Evolutionary conservation across 1,284 basidiomycete species (phyloP).

Genomic region (Filobasidium uniguttulatum): DNA sequence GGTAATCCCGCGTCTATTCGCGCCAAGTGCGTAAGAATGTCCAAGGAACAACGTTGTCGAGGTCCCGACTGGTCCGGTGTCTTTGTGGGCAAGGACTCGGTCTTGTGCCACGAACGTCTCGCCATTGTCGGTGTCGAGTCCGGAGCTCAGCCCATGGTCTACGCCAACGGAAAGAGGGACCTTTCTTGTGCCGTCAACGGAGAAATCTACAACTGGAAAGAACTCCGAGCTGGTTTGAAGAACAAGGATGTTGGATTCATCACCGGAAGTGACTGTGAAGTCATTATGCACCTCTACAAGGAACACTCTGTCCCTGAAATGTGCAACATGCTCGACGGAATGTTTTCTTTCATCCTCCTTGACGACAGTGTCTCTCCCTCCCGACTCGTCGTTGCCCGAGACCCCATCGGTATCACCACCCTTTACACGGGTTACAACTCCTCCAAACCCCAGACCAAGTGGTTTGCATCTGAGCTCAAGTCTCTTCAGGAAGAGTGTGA

Average conservation of each 20-base stretch:
- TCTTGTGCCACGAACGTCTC: conserved; percentile 79
- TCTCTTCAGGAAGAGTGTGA: conserved; percentile 86
- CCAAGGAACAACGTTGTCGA: conserved; percentile 78
- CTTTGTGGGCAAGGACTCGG: conserved; percentile 62
- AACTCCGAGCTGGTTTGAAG: conserved; percentile 58
- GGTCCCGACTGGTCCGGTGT: conserved; percentile 96
- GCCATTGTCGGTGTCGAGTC: conserved; percentile 98
- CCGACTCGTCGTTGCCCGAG: conserved; percentile 85
- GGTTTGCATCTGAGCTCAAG: conserved; percentile 95
- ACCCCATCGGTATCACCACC: conserved; percentile 96
- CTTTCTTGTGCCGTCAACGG: conserved; percentile 77
- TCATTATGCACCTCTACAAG: conserved; percentile 82
- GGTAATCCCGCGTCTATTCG: conserved; percentile 48
- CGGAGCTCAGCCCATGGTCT: conserved; percentile 88
- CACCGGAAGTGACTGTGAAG: conserved; percentile 97
- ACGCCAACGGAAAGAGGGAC: conserved; percentile 69
- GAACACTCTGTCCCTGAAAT: conserved; percentile 63
- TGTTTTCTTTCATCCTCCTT: conserved; percentile 96
- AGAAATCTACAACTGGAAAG: conserved; percentile 96
- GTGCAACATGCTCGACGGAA: conserved; percentile 78
- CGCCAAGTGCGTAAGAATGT: conserved; percentile 62
- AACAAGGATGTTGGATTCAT: conserved; percentile 62
- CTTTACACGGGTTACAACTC: conserved; percentile 93
- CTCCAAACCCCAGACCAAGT: conserved; percentile 66
- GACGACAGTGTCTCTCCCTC: conserved; percentile 83